Base-by-base conservation (phyloP, 2,329 filamentous ascomycete genomes). In the Cercospora sp. region DNA sequence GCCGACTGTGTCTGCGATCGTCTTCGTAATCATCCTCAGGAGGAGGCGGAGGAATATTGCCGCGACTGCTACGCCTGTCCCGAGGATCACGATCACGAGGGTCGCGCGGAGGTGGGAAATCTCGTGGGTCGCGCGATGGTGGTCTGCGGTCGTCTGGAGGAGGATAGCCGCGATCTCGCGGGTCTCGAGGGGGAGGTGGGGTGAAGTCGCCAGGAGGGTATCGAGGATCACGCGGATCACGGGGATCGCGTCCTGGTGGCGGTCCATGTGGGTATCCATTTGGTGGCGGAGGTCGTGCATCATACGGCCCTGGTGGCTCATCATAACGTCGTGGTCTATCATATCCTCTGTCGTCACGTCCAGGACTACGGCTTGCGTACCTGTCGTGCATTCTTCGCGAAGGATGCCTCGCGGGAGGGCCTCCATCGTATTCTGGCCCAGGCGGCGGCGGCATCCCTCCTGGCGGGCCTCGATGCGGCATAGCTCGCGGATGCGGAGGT, bases 331-430 rank as follows among this genome's bases (percentile, higher is more conserved):
- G 62, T 13, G 63, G 67, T 60, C 67, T 68, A 57, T 55, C 63
- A 57, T 68, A 68, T 45, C 63, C 51, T 63, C 67, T 33, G 9
- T 66, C 67, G 20, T 65, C 60, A 13, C 64, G 61, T 51, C 64
- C 70, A 33, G 70, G 70, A 64, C 70, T 72, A 16, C 67, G 64
- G 30, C 70, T 70, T 6, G 63, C 53, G 39, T 71, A 71, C 26
- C 70, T 57, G 28, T 45, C 69, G 10, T 68, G 69, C 20, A 67
- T 45, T 13, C 70, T 61, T 16, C 70, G 62, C 5, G 70, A 72
- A 39, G 69, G 69, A 48, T 72, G 67, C 39, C 67, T 63, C 23
- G 69, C 42, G n/a, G 68, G 65, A 5, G 57, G 65, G 12, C 70
- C 70, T 7, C 70, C 70, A 26, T 69, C 63, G 23, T 72, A 72